A percentile compares a stretch with the other conserved stretches of the same genome.
Evolutionary conservation across 2,329 filamentous ascomycete genomes (phyloP).

Genomic region (Pseudohalonectria lignicola): DNA sequence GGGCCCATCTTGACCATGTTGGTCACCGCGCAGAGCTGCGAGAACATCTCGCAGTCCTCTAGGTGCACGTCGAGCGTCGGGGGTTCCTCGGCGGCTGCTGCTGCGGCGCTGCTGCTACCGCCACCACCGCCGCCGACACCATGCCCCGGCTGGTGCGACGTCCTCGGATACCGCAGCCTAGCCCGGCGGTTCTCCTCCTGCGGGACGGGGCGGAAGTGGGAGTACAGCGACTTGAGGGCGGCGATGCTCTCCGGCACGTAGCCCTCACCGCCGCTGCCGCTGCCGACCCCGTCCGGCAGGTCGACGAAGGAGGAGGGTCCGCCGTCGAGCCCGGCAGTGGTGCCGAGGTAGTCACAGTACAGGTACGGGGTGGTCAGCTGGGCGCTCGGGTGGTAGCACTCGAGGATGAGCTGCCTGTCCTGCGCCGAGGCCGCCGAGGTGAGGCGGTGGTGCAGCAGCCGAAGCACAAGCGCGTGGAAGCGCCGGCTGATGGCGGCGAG

Average conservation of each 20-base stretch:
- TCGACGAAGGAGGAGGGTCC: slow-evolving; percentile 22
- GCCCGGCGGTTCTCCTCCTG: slow-evolving; percentile 37
- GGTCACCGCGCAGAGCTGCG: slow-evolving; percentile 58
- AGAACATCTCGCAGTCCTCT: slow-evolving; percentile 61
- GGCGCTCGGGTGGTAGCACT: slow-evolving; percentile 65
- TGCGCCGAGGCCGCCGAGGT: slow-evolving; percentile 36
- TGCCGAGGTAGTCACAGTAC: slow-evolving; percentile 54
- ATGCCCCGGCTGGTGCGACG: slow-evolving; percentile 4
- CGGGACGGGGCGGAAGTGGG: slow-evolving; percentile 56
- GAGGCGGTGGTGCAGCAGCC: slow-evolving; percentile 18
- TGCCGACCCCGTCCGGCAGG: slow-evolving; percentile 32
- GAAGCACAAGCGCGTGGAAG: slow-evolving; percentile 16
- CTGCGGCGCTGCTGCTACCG: slow-evolving; percentile 3
- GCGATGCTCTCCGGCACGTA: slow-evolving; percentile 14
- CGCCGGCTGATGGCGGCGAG: slow-evolving; percentile 16
- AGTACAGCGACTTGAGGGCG: slow-evolving; percentile 50
- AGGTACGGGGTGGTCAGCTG: slow-evolving; percentile 60
- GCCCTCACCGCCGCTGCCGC: slow-evolving; percentile 22
- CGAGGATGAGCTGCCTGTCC: slow-evolving; percentile 57
- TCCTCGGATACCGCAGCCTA: slow-evolving; percentile 23
- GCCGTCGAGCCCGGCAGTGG: slow-evolving; percentile 31
- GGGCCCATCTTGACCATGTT: slow-evolving; percentile 59
- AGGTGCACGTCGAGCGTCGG: slow-evolving; percentile 52
- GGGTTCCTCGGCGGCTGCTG: slow-evolving; percentile 18
- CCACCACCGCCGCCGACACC: slow-evolving; percentile 8